Conservation (phyloP, 2,329 filamentous ascomycete species). For the Nakataea oryzae region DNA sequence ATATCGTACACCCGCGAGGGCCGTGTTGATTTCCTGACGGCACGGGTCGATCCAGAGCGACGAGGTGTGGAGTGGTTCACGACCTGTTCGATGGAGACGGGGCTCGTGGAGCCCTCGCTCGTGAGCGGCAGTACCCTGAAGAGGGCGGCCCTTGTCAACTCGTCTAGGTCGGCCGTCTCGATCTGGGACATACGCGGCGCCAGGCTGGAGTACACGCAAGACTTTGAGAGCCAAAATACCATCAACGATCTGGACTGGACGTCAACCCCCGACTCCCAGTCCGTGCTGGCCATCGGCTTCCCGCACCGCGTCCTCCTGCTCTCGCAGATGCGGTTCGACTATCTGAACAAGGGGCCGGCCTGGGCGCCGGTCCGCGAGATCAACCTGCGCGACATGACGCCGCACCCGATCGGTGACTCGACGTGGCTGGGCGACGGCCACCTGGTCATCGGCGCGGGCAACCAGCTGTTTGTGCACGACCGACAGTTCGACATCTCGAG, state of each 20-base stretch:
- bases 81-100: constrained; percentile 73
- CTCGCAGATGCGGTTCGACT: constrained; percentile 84
- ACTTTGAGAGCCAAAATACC: constrained; percentile 60
- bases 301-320: constrained; percentile 75
- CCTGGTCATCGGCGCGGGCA: constrained; percentile 79
- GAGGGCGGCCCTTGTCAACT: constrained; percentile 75
- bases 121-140: constrained; percentile 80
- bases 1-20: constrained; percentile 73
- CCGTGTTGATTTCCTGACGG: constrained; percentile 75
- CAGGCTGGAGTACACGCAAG: constrained; percentile 70
- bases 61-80: constrained; percentile 67
- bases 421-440: constrained; percentile 83
- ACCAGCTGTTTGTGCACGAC: constrained; percentile 80
- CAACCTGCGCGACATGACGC: constrained; percentile 68
- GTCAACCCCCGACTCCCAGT: constrained; percentile 79
- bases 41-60: constrained; percentile 53
- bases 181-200: constrained; percentile 85
- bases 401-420: constrained; percentile 85
- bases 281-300: constrained; percentile 86
- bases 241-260: constrained; percentile 92
- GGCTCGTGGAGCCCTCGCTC: constrained; percentile 60
- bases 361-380: constrained; percentile 83
- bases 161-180: constrained; percentile 61
- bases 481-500: constrained; percentile 58
- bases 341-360: constrained; percentile 77